Conservation (phyloP, 257 asterid species). For the Solanum lignicaule region DNA sequence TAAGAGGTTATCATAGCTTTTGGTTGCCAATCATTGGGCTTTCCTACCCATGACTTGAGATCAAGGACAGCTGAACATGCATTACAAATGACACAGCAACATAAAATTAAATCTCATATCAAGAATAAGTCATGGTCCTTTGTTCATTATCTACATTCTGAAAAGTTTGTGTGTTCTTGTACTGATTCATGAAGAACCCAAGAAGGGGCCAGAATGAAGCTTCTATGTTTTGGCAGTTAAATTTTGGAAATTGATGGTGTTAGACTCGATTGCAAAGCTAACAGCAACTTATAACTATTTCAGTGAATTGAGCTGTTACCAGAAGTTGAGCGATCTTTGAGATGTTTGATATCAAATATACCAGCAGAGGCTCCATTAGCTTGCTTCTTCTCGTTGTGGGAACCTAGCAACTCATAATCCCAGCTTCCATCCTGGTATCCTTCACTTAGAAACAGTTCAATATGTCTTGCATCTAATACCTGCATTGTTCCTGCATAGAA, state of each 20-base stretch:
- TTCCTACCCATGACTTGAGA: slow-evolving; percentile 75
- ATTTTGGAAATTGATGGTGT: not conserved
- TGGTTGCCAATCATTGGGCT: slow-evolving; percentile 76
- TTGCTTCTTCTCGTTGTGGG: slow-evolving; percentile 44
- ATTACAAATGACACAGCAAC: not conserved
- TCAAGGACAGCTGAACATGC: slow-evolving; percentile 50
- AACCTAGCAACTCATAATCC: slow-evolving; percentile 58
- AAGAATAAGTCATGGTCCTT: not conserved
- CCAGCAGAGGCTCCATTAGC: slow-evolving; percentile 70
- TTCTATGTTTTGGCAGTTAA: not conserved
- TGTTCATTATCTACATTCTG: not conserved
- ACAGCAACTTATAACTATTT: not conserved
- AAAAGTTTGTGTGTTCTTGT: not conserved
- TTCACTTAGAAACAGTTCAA: slow-evolving; percentile 65
- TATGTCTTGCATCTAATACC: slow-evolving; percentile 85
- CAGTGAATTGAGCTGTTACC: slow-evolving; percentile 25
- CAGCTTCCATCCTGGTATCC: slow-evolving; percentile 68
- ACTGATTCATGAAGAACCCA: not conserved
- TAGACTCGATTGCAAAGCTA: not conserved
- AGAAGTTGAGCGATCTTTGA: slow-evolving; percentile 54
- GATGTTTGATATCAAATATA: slow-evolving; percentile 66
- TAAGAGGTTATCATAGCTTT: slow-evolving; percentile 63
- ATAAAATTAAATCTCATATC: not conserved
- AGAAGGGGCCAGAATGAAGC: not conserved
- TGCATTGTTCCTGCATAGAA: slow-evolving; percentile 86